Percentiles rank a stretch among this genome's conserved stretches.
Conservation (phyloP, 108 stramenopile species). For the Nannochloropsis gaditana region DNA sequence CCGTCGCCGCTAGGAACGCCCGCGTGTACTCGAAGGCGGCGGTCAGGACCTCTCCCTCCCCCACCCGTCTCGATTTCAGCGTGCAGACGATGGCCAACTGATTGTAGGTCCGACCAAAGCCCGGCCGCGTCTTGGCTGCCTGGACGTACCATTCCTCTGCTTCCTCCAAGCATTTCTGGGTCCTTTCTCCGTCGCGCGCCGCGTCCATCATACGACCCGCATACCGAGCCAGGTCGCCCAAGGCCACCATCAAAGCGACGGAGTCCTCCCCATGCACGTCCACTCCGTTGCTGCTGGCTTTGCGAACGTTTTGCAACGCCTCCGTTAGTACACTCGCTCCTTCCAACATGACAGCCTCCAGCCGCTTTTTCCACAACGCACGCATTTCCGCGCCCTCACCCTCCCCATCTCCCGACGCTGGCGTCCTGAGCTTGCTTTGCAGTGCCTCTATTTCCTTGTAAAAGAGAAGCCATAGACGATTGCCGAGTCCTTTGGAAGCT, state of each 20-base stretch:
- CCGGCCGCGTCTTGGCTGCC: not conserved
- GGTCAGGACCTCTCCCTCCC: not conserved
- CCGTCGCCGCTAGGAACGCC: not conserved
- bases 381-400: not conserved
- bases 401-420: not conserved
- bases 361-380: not conserved
- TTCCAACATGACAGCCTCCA: conserved; percentile 4
- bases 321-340: not conserved
- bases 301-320: not conserved
- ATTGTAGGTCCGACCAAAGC: not conserved
- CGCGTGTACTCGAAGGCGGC: not conserved
- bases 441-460: not conserved
- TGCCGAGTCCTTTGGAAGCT: not conserved
- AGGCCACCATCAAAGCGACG: not conserved
- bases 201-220: not conserved
- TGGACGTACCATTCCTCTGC: not conserved
- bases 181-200: not conserved
- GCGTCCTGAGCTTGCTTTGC: not conserved
- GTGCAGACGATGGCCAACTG: not conserved
- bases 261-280: not conserved
- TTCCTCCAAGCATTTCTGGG: not conserved
- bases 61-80: not conserved
- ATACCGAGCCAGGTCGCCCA: conserved; percentile 2
- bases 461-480: not conserved
- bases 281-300: not conserved